A percentile compares a stretch with the other conserved stretches of the same genome.
These are phyloP conservation scores for Arthrinium puccinioides DNA, from an alignment of 2,329 filamentous ascomycete species.

Conservation along the genomic window DNA sequence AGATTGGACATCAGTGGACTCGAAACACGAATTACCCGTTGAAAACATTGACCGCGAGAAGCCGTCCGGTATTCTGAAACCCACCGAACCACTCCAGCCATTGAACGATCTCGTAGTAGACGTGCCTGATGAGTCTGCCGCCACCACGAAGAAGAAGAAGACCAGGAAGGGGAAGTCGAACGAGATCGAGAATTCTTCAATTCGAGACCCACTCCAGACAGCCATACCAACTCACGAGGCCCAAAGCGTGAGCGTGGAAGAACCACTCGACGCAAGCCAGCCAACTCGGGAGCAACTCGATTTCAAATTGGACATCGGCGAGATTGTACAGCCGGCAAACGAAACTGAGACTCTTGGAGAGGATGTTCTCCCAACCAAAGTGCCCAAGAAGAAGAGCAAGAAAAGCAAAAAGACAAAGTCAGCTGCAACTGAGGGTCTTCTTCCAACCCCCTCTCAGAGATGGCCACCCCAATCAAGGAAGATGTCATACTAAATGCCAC, in stretches of 20 bases:
- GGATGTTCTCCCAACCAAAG: neutral
- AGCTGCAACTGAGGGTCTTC: too few species aligned
- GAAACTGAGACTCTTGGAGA: neutral
- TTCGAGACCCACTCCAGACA: too few species aligned
- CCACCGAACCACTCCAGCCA: neutral
- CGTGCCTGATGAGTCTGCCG: neutral
- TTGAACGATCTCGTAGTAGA: neutral
- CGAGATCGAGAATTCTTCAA: slow-evolving; percentile 14
- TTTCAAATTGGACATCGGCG: too few species aligned
- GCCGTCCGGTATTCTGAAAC: neutral
- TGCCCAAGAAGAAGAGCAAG: neutral
- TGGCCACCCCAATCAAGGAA: too few species aligned
- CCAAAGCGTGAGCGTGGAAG: too few species aligned
- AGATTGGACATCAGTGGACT: too few species aligned
- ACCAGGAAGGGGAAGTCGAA: slow-evolving; percentile 21
- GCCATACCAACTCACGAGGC: too few species aligned
- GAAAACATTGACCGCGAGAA: neutral
- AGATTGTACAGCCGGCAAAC: neutral
- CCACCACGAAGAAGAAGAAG: slow-evolving; percentile 31
- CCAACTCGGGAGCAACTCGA: too few species aligned
- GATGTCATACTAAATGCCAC: too few species aligned
- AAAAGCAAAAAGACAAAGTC: too few species aligned
- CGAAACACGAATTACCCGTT: neutral
- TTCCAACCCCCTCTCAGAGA: too few species aligned
- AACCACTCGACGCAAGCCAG: too few species aligned